Evolutionary conservation across 2,329 filamentous ascomycete genomes (phyloP).

Genomic region (Phialemoniopsis sp.): DNA sequence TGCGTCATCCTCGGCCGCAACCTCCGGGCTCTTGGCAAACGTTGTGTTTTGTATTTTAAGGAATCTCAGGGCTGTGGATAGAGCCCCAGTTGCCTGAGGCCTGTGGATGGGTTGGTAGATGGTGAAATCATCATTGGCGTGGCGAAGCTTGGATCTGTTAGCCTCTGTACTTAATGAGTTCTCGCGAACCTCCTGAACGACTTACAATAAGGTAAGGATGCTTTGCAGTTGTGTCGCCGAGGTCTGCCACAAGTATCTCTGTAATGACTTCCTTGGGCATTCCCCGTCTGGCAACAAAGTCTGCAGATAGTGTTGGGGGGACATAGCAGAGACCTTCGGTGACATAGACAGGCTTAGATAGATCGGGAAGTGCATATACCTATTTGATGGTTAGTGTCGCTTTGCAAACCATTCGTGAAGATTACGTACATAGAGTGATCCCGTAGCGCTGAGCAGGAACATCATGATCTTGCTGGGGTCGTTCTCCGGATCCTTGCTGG

Average conservation of each 20-base stretch:
- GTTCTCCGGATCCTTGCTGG: slow-evolving; percentile 31
- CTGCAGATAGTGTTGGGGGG: slow-evolving; percentile 69
- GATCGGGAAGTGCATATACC: slow-evolving; percentile 73
- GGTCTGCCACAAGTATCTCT: slow-evolving; percentile 78
- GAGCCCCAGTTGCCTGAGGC: slow-evolving; percentile 30
- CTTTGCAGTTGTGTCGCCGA: slow-evolving; percentile 69
- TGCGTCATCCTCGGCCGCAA: slow-evolving; percentile 35
- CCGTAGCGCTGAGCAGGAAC: slow-evolving; percentile 73
- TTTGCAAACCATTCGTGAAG: background rate
- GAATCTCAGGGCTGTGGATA: slow-evolving; percentile 64
- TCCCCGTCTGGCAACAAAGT: slow-evolving; percentile 66
- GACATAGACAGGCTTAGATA: slow-evolving; percentile 67
- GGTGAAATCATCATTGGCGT: slow-evolving; percentile 74
- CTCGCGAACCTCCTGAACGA: slow-evolving; percentile 5
- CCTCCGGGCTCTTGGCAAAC: slow-evolving; percentile 54
- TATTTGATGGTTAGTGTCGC: slow-evolving; percentile 27
- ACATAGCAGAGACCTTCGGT: slow-evolving; percentile 76
- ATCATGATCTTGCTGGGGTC: slow-evolving; percentile 55
- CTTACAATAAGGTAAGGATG: slow-evolving; percentile 79
- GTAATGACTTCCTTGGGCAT: slow-evolving; percentile 68
- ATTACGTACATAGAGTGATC: slow-evolving; percentile 66
- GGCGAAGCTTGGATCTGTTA: slow-evolving; percentile 57
- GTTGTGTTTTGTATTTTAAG: slow-evolving; percentile 68
- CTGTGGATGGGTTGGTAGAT: slow-evolving; percentile 77
- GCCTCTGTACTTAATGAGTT: background rate